Conservation (phyloP, 371 early-diverging fungal genomes). For the Dichotomocladium elegans region DNA sequence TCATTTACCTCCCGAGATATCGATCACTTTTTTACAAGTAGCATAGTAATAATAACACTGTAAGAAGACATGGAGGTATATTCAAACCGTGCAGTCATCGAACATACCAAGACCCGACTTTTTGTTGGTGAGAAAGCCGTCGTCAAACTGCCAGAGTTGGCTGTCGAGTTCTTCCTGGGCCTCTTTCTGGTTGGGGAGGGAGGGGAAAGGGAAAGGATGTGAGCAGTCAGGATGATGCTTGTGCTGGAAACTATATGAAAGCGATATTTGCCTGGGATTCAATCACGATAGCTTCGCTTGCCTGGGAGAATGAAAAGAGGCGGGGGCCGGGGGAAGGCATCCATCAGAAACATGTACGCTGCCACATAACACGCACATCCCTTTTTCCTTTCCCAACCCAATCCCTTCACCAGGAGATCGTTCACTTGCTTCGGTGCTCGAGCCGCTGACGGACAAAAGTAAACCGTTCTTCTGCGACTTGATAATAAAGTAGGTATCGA, state of each 20-base stretch:
- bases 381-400: no score
- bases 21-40: conserved; percentile 22
- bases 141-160: conserved; percentile 22
- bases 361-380: no score
- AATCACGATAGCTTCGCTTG: not conserved
- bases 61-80: not conserved
- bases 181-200: not conserved
- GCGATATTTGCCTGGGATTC: not conserved
- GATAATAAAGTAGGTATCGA: conserved; percentile 24
- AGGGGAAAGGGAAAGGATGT: not conserved
- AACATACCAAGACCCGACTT: conserved; percentile 22
- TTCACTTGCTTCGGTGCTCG: not conserved
- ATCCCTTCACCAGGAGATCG: not conserved
- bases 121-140: conserved; percentile 22
- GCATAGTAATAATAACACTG: not conserved
- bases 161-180: conserved; percentile 4
- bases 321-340: no score
- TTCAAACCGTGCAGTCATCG: no score
- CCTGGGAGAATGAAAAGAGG: not conserved
- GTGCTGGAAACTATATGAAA: not conserved
- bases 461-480: conserved; percentile 13
- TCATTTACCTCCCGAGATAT: conserved; percentile 35
- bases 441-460: conserved; percentile 12
- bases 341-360: no score
- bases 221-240: not conserved